These are phyloP conservation scores for Plasmodium berghei DNA, from an alignment of 169 alveolate species.

Conservation along the genomic window DNA sequence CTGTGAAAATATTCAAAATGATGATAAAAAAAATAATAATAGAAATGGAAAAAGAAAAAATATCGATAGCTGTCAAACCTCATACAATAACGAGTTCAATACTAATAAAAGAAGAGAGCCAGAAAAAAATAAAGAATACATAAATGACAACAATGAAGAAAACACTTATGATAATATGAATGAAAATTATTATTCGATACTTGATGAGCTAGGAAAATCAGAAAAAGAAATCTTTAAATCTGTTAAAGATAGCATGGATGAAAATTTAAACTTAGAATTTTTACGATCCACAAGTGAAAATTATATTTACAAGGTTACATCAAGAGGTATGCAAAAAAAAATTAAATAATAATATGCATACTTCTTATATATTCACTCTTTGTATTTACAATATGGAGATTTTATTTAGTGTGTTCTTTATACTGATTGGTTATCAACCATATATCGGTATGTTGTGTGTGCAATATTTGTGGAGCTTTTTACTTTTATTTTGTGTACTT, in stretches of 20 bases:
- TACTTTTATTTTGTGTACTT: not conserved
- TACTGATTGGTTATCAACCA: no score
- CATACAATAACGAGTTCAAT: no score
- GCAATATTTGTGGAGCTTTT: not conserved
- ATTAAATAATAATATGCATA: not conserved
- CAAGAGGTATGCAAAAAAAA: slow-evolving; percentile 41
- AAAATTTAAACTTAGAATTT: slow-evolving; percentile 70
- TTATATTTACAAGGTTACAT: slow-evolving; percentile 66
- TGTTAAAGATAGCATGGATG: slow-evolving; percentile 70
- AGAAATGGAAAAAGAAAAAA: not conserved
- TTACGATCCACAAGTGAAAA: slow-evolving; percentile 53
- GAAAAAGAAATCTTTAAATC: slow-evolving; percentile 49
- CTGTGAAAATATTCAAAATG: not conserved
- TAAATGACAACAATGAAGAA: not conserved
- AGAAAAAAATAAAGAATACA: not conserved
- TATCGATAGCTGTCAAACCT: no score
- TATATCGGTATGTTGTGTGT: no score
- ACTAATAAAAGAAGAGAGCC: not conserved
- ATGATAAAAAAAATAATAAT: not conserved
- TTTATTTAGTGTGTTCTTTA: no score
- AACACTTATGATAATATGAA: not conserved
- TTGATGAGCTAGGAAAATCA: slow-evolving; percentile 47
- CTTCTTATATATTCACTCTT: not conserved
- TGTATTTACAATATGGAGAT: not conserved
- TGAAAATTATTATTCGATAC: slow-evolving; percentile 49